These are phyloP conservation scores for Platismatia glauca DNA, from an alignment of 495 filamentous ascomycete genomes.

Conservation along the genomic window DNA sequence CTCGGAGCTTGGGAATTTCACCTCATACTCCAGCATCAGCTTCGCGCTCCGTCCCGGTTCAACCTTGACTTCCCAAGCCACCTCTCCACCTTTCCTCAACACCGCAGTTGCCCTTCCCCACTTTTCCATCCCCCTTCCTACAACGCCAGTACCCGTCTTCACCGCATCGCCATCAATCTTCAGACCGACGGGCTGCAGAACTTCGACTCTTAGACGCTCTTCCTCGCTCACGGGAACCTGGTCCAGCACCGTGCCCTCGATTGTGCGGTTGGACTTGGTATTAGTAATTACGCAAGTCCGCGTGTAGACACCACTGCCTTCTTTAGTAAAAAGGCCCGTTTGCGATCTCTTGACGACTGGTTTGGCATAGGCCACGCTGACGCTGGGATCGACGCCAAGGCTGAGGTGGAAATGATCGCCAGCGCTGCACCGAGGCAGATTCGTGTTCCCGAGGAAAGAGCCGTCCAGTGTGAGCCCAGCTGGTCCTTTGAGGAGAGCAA, in stretches of 20 bases:
- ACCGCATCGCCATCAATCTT: slow-evolving; percentile 35
- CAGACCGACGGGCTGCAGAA: slow-evolving; percentile 46
- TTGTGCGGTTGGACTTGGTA: slow-evolving; percentile 37
- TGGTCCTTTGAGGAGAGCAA: slow-evolving; percentile 52
- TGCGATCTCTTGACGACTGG: slow-evolving; percentile 48
- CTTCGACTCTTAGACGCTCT: slow-evolving; percentile 47
- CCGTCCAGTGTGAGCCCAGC: slow-evolving; percentile 60
- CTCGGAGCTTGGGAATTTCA: slow-evolving; percentile 45
- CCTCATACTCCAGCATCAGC: slow-evolving; percentile 56
- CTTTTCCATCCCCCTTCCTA: slow-evolving; percentile 21
- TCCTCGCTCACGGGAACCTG: slow-evolving; percentile 62
- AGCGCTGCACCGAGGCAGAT: slow-evolving; percentile 48
- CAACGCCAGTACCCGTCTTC: slow-evolving; percentile 26
- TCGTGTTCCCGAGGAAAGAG: slow-evolving; percentile 54
- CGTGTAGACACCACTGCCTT: slow-evolving; percentile 49
- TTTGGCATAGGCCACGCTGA: slow-evolving; percentile 53
- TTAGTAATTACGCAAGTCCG: slow-evolving; percentile 52
- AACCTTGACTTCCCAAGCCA: slow-evolving; percentile 51
- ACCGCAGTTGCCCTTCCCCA: slow-evolving; percentile 24
- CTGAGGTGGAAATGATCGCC: slow-evolving; percentile 52
- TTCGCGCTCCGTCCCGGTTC: slow-evolving; percentile 47
- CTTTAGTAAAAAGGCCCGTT: slow-evolving; percentile 46
- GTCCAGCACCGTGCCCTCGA: slow-evolving; percentile 51
- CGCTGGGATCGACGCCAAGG: slow-evolving; percentile 57
- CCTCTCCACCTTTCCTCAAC: slow-evolving; percentile 47